Base-by-base conservation (phyloP, 169 alveolate genomes). In the Eimeria praecox region DNA sequence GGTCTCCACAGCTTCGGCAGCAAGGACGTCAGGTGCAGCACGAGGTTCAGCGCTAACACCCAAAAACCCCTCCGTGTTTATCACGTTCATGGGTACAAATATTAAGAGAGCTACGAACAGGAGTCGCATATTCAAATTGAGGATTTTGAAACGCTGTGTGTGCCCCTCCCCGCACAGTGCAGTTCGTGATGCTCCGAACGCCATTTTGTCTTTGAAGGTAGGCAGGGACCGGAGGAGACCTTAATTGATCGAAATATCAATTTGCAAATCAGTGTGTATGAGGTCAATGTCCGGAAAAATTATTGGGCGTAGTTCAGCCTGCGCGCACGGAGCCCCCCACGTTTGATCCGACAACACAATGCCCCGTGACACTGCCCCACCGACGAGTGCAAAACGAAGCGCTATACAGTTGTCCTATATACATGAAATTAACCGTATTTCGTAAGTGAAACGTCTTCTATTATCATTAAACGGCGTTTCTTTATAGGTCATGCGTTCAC, bases 291-390 rank as follows among this genome's bases (percentile, higher is more conserved):
- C 38, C 52, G 54, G 14, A 73, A 33, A 20, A 73, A 18, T 6
- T 73, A 4, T 33, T 3, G 30, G 49, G 30, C 54, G 18, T 33
- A 30, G 33, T 38, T 49, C 52, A 38, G 52, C 54, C 8, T 73
- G 35, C 83, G 54, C 35, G 30, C 83, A 38, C 38, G 16, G 4
- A 73, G 54, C 52, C 38, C 83, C 83, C 83, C 83, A 35, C 83
- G 52, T 16, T 2, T n/a, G 20, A 12, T 38, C n/a, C 44, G 83
- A n/a, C 33, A 38, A n/a, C n/a, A n/a, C n/a, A 52, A 73, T 38
- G 49, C 54, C 54, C 24, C 80, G 54, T 73, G 33, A 73, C n/a
- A n/a, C 54, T 35, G 83, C 83, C 83, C 83, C 83, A 38, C 83
- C 83, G 22, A 38, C 83, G 40, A 38, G 54, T 73, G 83, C 83